Conservation (phyloP, 75 land plant genomes). For the Pinus tabuliformis region DNA sequence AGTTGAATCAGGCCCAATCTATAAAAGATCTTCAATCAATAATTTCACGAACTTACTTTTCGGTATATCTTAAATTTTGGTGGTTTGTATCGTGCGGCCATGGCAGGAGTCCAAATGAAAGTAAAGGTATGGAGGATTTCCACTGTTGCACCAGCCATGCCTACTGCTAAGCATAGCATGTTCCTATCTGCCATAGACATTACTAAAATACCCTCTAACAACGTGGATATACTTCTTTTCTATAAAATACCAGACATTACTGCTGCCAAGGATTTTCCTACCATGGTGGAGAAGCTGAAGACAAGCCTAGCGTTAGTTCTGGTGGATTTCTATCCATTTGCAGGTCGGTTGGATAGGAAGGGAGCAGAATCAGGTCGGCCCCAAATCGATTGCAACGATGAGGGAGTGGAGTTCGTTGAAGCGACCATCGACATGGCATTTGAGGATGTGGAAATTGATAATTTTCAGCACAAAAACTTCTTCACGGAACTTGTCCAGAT, state of each 20-base stretch:
- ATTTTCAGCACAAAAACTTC: no score
- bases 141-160: background rate
- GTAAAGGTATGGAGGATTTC: background rate
- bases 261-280: background rate
- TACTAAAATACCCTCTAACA: background rate
- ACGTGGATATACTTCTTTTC: constrained; percentile 6
- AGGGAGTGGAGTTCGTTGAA: no score
- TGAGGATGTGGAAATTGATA: no score
- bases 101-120: background rate
- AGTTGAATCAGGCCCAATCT: no score
- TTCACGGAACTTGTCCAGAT: no score
- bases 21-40: no score
- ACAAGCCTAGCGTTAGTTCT: constrained; percentile 2
- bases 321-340: no score
- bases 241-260: background rate
- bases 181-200: constrained; percentile 1
- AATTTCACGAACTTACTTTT: no score
- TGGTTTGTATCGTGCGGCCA: background rate
- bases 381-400: no score
- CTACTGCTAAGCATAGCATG: background rate
- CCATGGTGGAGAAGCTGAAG: constrained; percentile 3
- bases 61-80: no score
- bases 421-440: no score
- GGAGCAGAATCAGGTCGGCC: background rate
- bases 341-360: background rate